These are phyloP conservation scores for Cymodocea nodosa DNA, from an alignment of 116 monocot species.

Conservation along the genomic window DNA sequence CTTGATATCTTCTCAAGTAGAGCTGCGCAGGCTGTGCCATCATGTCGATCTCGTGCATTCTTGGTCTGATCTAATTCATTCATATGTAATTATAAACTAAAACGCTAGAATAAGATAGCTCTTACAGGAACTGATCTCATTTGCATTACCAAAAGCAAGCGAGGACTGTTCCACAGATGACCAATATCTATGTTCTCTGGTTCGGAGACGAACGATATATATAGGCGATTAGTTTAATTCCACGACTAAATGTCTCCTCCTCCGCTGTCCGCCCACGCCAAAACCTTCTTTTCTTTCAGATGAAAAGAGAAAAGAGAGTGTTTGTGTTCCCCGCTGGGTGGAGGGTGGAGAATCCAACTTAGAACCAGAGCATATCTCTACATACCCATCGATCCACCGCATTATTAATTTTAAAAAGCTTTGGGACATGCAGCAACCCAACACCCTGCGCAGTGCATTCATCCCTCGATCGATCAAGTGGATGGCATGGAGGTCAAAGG, in stretches of 20 bases:
- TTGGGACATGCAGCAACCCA: conserved; percentile 1
- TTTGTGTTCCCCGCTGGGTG: not conserved
- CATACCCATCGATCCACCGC: not conserved
- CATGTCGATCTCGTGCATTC: not conserved
- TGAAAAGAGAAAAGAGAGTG: no score
- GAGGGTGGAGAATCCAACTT: conserved; percentile 4
- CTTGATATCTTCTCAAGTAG: conserved; percentile 2
- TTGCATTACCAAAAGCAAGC: no score
- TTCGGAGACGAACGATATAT: no score
- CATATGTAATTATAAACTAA: not conserved
- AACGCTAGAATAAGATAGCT: not conserved
- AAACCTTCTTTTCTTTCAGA: not conserved
- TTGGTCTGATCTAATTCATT: not conserved
- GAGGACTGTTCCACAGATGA: no score
- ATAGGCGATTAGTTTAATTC: no score
- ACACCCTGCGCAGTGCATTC: not conserved
- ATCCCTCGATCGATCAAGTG: not conserved
- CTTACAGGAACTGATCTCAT: no score
- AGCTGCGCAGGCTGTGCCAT: not conserved
- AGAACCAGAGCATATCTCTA: not conserved
- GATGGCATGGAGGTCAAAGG: not conserved
- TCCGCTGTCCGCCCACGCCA: not conserved
- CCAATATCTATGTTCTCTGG: no score
- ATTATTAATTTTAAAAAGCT: conserved; percentile 4
- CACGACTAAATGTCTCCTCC: no score